Conservation (phyloP, 169 alveolate genomes). For the Plasmodium yoelii region DNA sequence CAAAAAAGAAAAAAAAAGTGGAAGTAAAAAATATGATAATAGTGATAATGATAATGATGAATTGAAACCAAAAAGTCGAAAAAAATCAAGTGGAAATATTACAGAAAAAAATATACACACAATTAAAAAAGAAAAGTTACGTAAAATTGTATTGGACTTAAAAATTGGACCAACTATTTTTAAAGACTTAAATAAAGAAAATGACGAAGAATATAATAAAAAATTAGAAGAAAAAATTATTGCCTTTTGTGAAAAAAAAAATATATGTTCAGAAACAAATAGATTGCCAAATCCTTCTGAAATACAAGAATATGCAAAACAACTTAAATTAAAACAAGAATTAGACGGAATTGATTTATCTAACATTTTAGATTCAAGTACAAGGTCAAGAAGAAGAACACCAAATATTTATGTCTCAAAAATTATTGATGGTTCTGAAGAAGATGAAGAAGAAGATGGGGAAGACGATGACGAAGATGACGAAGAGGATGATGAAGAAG, state of each 20-base stretch:
- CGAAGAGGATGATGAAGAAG: slow-evolving; percentile 10
- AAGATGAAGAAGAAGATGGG: slow-evolving; percentile 44
- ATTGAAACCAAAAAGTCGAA: slow-evolving; percentile 37
- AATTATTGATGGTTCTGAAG: slow-evolving; percentile 23
- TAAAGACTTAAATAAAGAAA: slow-evolving; percentile 62
- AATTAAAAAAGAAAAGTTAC: slow-evolving; percentile 42
- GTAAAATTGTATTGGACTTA: slow-evolving; percentile 58
- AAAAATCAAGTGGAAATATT: slow-evolving; percentile 28
- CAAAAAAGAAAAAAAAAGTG: slow-evolving; percentile 13
- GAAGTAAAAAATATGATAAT: not conserved
- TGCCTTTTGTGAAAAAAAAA: slow-evolving; percentile 50
- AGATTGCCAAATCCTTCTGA: slow-evolving; percentile 62
- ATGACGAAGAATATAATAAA: slow-evolving; percentile 60
- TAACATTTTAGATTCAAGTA: slow-evolving; percentile 54
- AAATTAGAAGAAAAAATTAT: slow-evolving; percentile 59
- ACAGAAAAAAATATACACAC: slow-evolving; percentile 47
- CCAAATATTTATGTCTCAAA: slow-evolving; percentile 24
- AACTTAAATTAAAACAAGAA: slow-evolving; percentile 58
- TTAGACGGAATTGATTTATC: slow-evolving; percentile 75
- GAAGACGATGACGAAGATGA: slow-evolving; percentile 16
- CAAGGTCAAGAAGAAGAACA: slow-evolving; percentile 71
- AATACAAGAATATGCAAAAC: slow-evolving; percentile 62
- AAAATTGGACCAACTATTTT: slow-evolving; percentile 74
- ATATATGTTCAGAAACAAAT: slow-evolving; percentile 45
- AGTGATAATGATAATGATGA: not conserved